Base-by-base conservation (phyloP, 192 early-diverging fungal genomes). In the Entrophospora sp. region DNA sequence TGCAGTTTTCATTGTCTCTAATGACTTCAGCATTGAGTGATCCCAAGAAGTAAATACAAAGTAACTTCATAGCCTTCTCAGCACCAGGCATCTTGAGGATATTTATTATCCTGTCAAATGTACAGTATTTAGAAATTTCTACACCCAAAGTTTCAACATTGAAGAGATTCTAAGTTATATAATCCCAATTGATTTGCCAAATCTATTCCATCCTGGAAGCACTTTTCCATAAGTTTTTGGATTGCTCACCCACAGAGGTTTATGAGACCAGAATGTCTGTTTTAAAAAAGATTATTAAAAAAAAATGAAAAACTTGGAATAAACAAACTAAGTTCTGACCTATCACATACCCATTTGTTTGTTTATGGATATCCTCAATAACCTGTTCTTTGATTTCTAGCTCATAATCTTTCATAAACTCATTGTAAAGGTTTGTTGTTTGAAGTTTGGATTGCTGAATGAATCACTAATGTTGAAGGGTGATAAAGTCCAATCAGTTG, bases 251-350 rank as follows among this genome's bases (percentile, higher is more conserved):
- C 60, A 42, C 60, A 62, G 18, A 62, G 32, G 38, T 43, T 42
- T 62, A 62, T 30, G 60, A 62, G 60, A 62, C 60, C 38, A 62
- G 60, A 16, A 42, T 62, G 60, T 62, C 60, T 62, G 36, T 58
- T 58, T 22, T 43, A 62, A 62, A 43, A 43, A 62, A 24, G 24
- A 18, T n/a, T n/a, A n/a, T n/a, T n/a, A 49, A 16, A 44, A n/a
- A n/a, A 62, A 62, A 62, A 5, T 42, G 16, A 18, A 22, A 44
- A 27, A 22, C 18, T 62, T 62, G n/a, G 20, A 5, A 7, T n/a
- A 24, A 49, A 49, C 6, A 7, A n/a, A 5, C 6, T 5, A 49
- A 49, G 5, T 20, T 22, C 9, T 24, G 6, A 44, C n/a, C 16
- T 35, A 43, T 42, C 37, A 62, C 60, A 62, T 62, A 62, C 60